Evolutionary conservation across 345 rosid species (phyloP).

Genomic region (Euphorbia lathyris): DNA sequence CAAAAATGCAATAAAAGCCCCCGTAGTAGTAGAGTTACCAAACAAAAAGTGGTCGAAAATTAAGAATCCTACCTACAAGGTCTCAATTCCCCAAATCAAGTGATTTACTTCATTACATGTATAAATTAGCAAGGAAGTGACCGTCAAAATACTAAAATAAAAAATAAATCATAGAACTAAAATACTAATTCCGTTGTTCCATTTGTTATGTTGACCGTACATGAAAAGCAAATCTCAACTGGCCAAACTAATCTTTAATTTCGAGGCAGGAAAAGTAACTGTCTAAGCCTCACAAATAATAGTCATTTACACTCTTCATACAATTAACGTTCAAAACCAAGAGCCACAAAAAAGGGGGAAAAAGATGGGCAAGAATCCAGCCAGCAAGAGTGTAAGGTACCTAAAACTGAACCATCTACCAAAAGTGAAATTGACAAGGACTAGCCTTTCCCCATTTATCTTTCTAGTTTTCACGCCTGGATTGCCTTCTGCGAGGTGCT

Average conservation of each 20-base stretch:
- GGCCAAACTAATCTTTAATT: background rate
- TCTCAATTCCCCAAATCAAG: background rate
- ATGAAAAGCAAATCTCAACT: background rate
- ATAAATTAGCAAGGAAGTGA: background rate
- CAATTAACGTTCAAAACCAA: conserved; percentile 13
- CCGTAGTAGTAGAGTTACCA: no score
- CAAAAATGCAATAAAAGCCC: no score
- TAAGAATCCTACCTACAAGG: no score
- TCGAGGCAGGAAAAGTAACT: background rate
- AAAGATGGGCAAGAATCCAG: conserved; percentile 21
- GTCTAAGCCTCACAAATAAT: conserved; percentile 10
- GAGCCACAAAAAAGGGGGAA: background rate
- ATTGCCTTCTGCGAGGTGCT: conserved; percentile 46
- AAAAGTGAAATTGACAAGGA: conserved; percentile 19
- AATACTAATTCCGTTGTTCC: background rate
- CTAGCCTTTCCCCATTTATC: background rate
- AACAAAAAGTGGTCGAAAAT: no score
- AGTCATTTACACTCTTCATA: conserved; percentile 39
- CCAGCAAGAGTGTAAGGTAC: conserved; percentile 16
- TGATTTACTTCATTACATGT: background rate
- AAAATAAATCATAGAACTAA: background rate
- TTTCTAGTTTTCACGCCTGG: conserved; percentile 55
- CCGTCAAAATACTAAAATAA: background rate
- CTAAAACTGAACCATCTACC: conserved; percentile 25
- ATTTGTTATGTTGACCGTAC: background rate